These are phyloP conservation scores for Acrodontium crateriforme DNA, from an alignment of 2,329 filamentous ascomycete species.

Conservation along the genomic window DNA sequence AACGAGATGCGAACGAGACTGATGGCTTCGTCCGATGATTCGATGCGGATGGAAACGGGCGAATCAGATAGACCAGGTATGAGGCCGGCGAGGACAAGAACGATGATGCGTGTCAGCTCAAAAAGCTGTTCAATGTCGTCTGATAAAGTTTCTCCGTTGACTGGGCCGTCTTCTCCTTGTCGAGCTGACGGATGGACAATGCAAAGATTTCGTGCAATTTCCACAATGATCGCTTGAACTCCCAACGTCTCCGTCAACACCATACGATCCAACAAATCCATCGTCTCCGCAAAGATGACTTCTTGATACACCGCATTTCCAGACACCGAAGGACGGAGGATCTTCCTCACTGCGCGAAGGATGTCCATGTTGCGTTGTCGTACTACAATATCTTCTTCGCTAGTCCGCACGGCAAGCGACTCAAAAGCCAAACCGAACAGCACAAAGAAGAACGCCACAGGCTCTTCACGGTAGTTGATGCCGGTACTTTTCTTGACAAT, in stretches of 20 bases:
- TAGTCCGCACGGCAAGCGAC: slow-evolving; percentile 73
- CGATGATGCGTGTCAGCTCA: slow-evolving; percentile 89
- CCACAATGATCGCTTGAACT: slow-evolving; percentile 83
- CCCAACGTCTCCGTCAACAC: slow-evolving; percentile 81
- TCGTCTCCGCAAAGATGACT: slow-evolving; percentile 89
- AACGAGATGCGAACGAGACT: slow-evolving; percentile 66
- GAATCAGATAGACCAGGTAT: slow-evolving; percentile 65
- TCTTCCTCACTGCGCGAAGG: slow-evolving; percentile 82
- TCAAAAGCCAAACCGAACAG: slow-evolving; percentile 94
- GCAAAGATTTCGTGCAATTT: slow-evolving; percentile 82
- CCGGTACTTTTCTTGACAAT: slow-evolving; percentile 38
- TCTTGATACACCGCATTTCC: slow-evolving; percentile 95
- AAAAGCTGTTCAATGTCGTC: slow-evolving; percentile 98
- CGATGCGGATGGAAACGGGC: slow-evolving; percentile 38
- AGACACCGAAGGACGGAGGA: slow-evolving; percentile 82
- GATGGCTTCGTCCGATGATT: slow-evolving; percentile 70
- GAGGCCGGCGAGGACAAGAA: slow-evolving; percentile 76
- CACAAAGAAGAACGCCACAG: slow-evolving; percentile 97
- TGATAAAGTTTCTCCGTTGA: slow-evolving; percentile 52
- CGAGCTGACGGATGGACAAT: slow-evolving; percentile 83
- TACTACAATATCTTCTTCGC: slow-evolving; percentile 26
- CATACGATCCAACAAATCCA: slow-evolving; percentile 86
- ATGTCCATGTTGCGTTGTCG: slow-evolving; percentile 51
- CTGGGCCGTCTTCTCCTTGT: slow-evolving; percentile 31
- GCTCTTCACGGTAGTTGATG: slow-evolving; percentile 96